A percentile compares a stretch with the other conserved stretches of the same genome.
Conservation (phyloP, 2,329 filamentous ascomycete genomes). For the Cucurbitaria berberidis region DNA sequence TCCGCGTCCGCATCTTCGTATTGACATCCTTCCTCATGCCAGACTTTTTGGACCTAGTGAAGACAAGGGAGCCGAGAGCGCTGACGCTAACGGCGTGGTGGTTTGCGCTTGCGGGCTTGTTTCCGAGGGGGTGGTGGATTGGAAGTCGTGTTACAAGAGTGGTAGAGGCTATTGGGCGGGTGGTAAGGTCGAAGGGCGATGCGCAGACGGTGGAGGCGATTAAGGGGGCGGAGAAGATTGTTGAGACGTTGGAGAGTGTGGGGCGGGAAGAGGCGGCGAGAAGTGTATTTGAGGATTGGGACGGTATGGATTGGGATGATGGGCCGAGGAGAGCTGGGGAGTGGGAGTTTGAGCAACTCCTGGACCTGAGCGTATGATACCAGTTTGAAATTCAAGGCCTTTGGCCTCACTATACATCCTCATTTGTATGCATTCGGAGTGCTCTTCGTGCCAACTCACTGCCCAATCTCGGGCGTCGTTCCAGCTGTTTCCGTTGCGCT, state of each 20-base stretch:
- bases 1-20: conserved; percentile 37
- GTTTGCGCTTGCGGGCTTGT: conserved; percentile 31
- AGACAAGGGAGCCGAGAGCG: conserved; percentile 30
- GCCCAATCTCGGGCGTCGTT: conserved; percentile 5
- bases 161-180: conserved; percentile 29
- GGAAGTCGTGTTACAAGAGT: conserved; percentile 16
- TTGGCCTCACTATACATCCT: background rate
- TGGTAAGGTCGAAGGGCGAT: conserved; percentile 18
- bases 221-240: conserved; percentile 27
- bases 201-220: conserved; percentile 20
- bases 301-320: conserved; percentile 35
- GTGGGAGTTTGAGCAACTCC: conserved; percentile 23
- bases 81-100: conserved; percentile 39
- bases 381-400: background rate
- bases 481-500: background rate
- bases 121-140: conserved; percentile 38
- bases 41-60: conserved; percentile 34
- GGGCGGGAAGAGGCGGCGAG: conserved; percentile 32
- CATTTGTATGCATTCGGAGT: background rate
- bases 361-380: conserved; percentile 2
- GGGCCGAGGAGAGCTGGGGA: conserved; percentile 24
- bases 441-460: background rate
- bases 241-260: conserved; percentile 12
- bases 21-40: conserved; percentile 40
- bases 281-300: conserved; percentile 36